A percentile compares a stretch with the other conserved stretches of the same genome.
Conservation (phyloP, 2,329 filamentous ascomycete species). For the Lizonia empirigonia region DNA sequence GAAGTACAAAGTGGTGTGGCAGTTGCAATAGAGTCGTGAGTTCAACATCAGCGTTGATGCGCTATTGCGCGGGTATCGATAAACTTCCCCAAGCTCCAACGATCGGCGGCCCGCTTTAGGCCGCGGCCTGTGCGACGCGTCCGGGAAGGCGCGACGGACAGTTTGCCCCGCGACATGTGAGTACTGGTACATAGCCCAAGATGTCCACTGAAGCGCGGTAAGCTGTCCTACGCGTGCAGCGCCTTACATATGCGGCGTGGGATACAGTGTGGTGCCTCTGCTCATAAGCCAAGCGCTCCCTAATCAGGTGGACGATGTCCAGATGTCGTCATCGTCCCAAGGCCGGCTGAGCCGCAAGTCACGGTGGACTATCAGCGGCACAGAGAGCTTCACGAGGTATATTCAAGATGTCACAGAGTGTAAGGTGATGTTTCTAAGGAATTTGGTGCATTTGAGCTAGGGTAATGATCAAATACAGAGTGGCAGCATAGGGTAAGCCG, state of each 20-base stretch:
- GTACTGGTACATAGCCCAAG: background rate
- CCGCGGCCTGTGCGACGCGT: conserved; percentile 24
- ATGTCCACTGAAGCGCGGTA: background rate
- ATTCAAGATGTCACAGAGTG: conserved; percentile 8
- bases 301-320: conserved; percentile 28
- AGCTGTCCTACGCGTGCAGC: background rate
- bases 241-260: background rate
- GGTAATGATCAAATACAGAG: conserved; percentile 30
- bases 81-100: conserved; percentile 21
- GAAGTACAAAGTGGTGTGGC: background rate
- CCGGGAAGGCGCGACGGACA: conserved; percentile 9
- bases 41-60: background rate
- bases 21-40: background rate
- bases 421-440: conserved; percentile 11
- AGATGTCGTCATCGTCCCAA: conserved; percentile 42
- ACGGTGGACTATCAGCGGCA: conserved; percentile 31
- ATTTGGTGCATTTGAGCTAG: conserved; percentile 28
- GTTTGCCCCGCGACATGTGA: conserved; percentile 21
- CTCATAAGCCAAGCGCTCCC: background rate
- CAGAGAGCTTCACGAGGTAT: conserved; percentile 18
- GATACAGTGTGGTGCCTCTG: conserved; percentile 5
- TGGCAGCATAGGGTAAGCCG: conserved; percentile 23
- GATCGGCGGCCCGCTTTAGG: conserved; percentile 25
- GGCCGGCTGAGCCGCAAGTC: conserved; percentile 39
- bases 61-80: conserved; percentile 21